Percentiles rank a stretch among this genome's conserved stretches.
Conservation (phyloP, 495 filamentous ascomycete species). For the Trichoderma gamsii region DNA sequence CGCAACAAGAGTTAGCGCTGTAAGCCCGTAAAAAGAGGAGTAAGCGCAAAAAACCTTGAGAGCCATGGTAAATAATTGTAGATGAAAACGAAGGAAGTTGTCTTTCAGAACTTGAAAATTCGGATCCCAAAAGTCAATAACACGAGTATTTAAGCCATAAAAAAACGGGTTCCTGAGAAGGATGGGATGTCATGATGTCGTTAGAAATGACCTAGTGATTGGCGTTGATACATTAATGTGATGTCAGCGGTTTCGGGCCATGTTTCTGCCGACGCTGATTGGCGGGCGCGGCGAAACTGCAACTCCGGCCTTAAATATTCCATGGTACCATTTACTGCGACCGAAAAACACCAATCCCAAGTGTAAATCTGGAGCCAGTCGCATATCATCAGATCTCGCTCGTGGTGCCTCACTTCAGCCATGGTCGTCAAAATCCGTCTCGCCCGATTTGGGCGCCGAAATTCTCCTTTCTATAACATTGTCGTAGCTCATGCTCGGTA, state of each 20-base stretch:
- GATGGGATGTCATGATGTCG: constrained; percentile 4
- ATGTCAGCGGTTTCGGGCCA: constrained; percentile 19
- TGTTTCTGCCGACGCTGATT: constrained; percentile 21
- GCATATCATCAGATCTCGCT: constrained; percentile 1
- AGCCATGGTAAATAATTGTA: constrained; percentile 1
- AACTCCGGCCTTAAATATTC: constrained; percentile 25
- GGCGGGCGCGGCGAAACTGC: constrained; percentile 27
- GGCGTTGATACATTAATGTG: constrained; percentile 6
- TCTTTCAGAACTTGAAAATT: not conserved
- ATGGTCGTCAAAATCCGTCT: constrained; percentile 95
- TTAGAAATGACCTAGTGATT: not conserved
- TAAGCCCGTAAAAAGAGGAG: not conserved
- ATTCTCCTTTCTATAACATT: constrained; percentile 91
- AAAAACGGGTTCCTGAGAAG: not conserved
- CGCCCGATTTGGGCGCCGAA: constrained; percentile 84
- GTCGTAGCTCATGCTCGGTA: constrained; percentile 95
- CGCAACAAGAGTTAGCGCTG: not conserved
- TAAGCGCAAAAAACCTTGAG: constrained; percentile 9
- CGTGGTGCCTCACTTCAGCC: constrained; percentile 8
- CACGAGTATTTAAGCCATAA: not conserved
- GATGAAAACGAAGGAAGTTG: too few relatives aligned
- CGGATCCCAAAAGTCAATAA: not conserved
- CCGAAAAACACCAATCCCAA: not conserved
- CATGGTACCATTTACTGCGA: not conserved
- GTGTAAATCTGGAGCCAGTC: not conserved